phyloP scores from a whole-genome alignment of 2,329 filamentous ascomycete species.

The Davidsoniella neocaledoniae region DNA sequence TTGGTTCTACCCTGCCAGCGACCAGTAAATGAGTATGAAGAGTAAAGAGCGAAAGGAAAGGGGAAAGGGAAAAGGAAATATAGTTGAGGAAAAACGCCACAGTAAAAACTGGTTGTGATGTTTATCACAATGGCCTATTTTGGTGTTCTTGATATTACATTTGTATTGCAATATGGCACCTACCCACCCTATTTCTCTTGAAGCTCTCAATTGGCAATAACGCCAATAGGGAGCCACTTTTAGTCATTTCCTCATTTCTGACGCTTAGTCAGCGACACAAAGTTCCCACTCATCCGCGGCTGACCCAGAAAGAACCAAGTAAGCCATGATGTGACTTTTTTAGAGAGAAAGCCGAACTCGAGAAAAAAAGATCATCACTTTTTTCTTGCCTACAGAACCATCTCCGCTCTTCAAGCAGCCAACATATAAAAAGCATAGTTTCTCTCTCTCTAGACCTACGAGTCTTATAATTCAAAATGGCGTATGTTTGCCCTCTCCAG shows the following conservation, averaged over 20 bases:
- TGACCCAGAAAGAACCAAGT: neutral
- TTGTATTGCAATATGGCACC: no score
- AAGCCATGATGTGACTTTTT: conserved; percentile 7
- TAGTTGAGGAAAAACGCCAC: no score
- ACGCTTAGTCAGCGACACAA: conserved; percentile 5
- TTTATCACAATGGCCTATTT: no score
- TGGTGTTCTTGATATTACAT: no score
- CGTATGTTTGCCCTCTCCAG: conserved; percentile 16
- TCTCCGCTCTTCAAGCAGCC: neutral
- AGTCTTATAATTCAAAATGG: conserved; percentile 21
- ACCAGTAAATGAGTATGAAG: neutral
- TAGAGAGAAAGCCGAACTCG: no score
- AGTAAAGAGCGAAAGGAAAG: no score
- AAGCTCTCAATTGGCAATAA: no score
- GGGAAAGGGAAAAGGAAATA: no score
- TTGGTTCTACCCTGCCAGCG: neutral
- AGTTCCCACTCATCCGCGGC: conserved; percentile 3
- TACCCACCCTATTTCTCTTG: no score
- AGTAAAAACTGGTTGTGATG: no score
- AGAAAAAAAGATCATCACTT: neutral
- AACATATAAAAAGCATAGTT: neutral
- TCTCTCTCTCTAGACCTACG: neutral
- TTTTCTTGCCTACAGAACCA: neutral
- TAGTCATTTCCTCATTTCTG: neutral
- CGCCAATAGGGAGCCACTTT: conserved; percentile 3